Percentiles rank a stretch among this genome's conserved stretches.
These are phyloP conservation scores for Balamuthia mandrillaris DNA, from an alignment of 208 protist genomes.

Conservation along the genomic window DNA sequence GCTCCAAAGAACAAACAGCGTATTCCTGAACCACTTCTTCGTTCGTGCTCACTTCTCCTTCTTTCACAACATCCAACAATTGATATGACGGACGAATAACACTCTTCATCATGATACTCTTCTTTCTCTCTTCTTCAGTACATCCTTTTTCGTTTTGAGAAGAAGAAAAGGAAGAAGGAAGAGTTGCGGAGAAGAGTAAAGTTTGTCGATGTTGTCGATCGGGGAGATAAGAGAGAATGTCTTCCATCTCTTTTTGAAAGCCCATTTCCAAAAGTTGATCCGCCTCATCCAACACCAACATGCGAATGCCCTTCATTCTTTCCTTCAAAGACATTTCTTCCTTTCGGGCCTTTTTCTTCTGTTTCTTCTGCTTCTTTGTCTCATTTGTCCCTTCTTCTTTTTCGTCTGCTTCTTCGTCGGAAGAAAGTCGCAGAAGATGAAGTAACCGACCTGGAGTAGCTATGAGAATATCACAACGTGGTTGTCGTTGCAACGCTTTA, in stretches of 20 bases:
- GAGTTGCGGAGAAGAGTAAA: not conserved
- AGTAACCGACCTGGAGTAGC: conserved; percentile 78
- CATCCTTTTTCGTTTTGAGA: no score
- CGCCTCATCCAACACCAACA: not conserved
- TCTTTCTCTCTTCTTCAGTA: no score
- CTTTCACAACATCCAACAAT: no score
- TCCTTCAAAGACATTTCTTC: no score
- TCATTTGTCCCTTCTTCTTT: no score
- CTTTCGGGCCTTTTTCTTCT: no score
- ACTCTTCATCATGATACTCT: no score
- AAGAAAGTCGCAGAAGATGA: conserved; percentile 72
- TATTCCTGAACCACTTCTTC: conserved; percentile 94
- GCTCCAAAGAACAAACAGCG: conserved; percentile 88
- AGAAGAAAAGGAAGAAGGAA: not conserved
- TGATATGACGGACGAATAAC: no score
- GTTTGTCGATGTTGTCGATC: not conserved
- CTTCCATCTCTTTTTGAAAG: not conserved
- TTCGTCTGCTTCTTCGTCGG: no score
- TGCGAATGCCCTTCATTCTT: no score
- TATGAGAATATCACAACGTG: conserved; percentile 78
- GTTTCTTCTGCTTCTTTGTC: no score
- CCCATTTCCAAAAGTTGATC: not conserved
- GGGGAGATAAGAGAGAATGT: not conserved
- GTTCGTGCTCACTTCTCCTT: conserved; percentile 46
- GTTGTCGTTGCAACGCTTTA: conserved; percentile 74